Evolutionary conservation across 805 yeast species (phyloP).

Genomic region (Phaffomyces antillensis): DNA sequence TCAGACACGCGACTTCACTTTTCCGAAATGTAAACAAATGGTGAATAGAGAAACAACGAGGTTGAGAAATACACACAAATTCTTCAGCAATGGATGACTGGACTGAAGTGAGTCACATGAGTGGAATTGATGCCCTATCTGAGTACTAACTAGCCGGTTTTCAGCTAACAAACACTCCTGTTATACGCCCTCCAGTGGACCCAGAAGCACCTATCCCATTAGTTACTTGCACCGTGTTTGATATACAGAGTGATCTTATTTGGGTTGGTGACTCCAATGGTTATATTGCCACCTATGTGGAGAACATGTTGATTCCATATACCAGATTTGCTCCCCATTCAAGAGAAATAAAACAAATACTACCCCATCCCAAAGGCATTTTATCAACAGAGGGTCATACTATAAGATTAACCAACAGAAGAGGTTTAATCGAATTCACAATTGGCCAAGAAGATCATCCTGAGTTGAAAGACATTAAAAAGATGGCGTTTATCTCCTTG

Average conservation of each 20-base stretch:
- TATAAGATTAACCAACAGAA: conserved; percentile 45
- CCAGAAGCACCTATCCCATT: conserved; percentile 8
- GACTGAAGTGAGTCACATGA: conserved; percentile 16
- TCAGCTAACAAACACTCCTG: conserved; percentile 15
- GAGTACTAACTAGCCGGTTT: background rate
- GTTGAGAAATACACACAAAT: background rate
- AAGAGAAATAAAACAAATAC: conserved; percentile 42
- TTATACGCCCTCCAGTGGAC: conserved; percentile 19
- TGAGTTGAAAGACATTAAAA: conserved; percentile 27
- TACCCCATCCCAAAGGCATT: conserved; percentile 52
- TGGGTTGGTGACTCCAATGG: conserved; percentile 76
- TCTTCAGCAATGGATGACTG: conserved; percentile 18
- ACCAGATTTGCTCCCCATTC: conserved; percentile 49
- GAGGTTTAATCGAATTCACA: conserved; percentile 43
- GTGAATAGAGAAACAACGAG: no score
- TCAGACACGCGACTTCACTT: background rate
- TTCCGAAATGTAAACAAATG: background rate
- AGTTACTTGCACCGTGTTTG: conserved; percentile 41
- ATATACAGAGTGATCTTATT: conserved; percentile 62
- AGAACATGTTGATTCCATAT: conserved; percentile 45
- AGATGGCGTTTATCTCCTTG: conserved; percentile 27
- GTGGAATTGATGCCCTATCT: no score
- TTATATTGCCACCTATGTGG: conserved; percentile 34
- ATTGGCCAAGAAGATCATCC: conserved; percentile 25
- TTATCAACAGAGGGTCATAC: conserved; percentile 46